A percentile compares a stretch with the other conserved stretches of the same genome.
These are phyloP conservation scores for Fusarium tjaetaba DNA, from an alignment of 2,329 filamentous ascomycete species.

Conservation along the genomic window DNA sequence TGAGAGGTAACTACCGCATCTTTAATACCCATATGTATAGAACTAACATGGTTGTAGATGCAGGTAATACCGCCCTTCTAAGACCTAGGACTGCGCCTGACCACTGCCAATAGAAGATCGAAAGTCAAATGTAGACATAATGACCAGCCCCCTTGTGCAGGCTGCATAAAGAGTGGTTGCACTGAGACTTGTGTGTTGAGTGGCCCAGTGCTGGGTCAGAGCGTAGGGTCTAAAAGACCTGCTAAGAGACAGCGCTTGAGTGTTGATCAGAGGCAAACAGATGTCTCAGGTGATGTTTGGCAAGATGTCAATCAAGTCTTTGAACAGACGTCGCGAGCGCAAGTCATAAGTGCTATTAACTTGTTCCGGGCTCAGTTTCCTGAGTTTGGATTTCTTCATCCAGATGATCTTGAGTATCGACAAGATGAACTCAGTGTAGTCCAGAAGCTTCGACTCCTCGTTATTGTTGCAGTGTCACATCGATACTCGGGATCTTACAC, in stretches of 20 bases:
- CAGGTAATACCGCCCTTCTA: slow-evolving; percentile 21
- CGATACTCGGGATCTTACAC: slow-evolving; percentile 8
- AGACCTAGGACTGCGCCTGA: background rate
- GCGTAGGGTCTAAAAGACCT: background rate
- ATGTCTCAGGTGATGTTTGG: background rate
- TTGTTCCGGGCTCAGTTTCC: slow-evolving; percentile 39
- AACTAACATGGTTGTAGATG: slow-evolving; percentile 21
- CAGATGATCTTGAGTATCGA: slow-evolving; percentile 37
- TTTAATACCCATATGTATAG: rapidly evolving
- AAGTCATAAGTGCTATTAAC: slow-evolving; percentile 19
- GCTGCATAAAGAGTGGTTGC: slow-evolving; percentile 33
- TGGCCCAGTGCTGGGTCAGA: slow-evolving; percentile 19
- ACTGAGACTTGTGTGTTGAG: slow-evolving; percentile 27
- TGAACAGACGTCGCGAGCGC: background rate
- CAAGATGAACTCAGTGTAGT: background rate
- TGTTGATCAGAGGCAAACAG: background rate
- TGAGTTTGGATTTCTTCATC: slow-evolving; percentile 39
- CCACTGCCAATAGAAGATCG: slow-evolving; percentile 24
- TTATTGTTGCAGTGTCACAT: slow-evolving; percentile 25
- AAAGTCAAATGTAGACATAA: slow-evolving; percentile 42
- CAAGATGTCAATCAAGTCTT: slow-evolving; percentile 22
- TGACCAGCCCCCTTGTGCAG: slow-evolving; percentile 37
- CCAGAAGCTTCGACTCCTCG: slow-evolving; percentile 31
- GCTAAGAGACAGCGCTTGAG: slow-evolving; percentile 20
- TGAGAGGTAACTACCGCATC: slow-evolving; percentile 16